Evolutionary conservation across 2,329 filamentous ascomycete species (phyloP), one percentile per base, ranked within the genome.

Genomic region (Hymenoscyphus linearis): DNA sequence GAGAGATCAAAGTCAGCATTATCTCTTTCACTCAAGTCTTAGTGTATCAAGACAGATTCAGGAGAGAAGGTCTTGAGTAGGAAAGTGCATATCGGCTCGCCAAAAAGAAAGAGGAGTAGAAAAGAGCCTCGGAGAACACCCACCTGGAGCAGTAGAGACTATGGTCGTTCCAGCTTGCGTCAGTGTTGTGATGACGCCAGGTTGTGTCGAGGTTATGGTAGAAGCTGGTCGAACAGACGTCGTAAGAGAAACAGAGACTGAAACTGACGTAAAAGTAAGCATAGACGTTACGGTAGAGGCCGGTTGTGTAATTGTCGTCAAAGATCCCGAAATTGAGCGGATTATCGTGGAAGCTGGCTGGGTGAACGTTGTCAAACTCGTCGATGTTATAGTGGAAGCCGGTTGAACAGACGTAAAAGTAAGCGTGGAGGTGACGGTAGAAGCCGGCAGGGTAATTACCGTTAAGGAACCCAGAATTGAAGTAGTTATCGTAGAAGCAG

Each of bases 241-340:
- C 1, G 35, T 55, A 26, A 62, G 57, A 26, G 54, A 22, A n/a
- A 58, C 60, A 6, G 59, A 31, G 2, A 50, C 50, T 12, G 57
- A 47, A n/a, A 47, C 40, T 3, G 40, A 47, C 16, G 40, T 47
- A 5, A 47, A 47, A 18, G 62, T 58, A n/a, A 36, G n/a, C 25
- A 36, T 57, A 25, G 55, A 36, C 10, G 13, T 6, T 7, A 55
- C 2, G 26, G 55, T 58, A n/a, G 36, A 36, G 26, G 62, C 60
- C 26, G 63, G 57, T 18, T 55, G 47, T 3, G 62, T 65, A 3
- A 64, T 37, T 27, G 64, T 65, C 7, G 61, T 64, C 27, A 63
- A 50, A 2, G 55, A 36, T 4, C 56, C 63, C 1, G 59, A 34
- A 13, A 61, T 53, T 14, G 58, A 61, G 2, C 55, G 59, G 18